These are phyloP conservation scores for Solanum boliviense DNA, from an alignment of 257 asterid species.

Conservation along the genomic window DNA sequence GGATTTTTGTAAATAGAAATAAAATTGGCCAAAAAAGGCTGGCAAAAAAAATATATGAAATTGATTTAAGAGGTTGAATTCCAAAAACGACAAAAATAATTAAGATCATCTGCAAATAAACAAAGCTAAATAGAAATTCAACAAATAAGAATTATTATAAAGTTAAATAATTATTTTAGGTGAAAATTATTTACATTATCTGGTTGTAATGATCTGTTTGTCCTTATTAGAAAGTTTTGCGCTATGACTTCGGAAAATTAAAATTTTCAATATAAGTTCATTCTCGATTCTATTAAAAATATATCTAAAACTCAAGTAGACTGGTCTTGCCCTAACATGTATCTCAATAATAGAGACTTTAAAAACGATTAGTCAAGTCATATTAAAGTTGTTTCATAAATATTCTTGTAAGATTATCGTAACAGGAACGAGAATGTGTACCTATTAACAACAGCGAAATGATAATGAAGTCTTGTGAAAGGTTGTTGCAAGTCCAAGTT, in stretches of 20 bases:
- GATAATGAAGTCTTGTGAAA: no score
- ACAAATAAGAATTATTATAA: neutral
- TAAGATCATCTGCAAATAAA: neutral
- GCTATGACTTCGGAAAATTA: no score
- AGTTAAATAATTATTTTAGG: neutral
- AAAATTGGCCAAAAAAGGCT: neutral
- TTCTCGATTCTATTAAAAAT: no score
- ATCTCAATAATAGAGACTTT: neutral
- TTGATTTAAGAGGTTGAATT: neutral
- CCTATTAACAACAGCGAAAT: fast-evolving
- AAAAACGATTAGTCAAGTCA: neutral
- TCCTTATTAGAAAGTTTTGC: neutral
- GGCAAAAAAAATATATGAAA: neutral
- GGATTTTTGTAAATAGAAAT: neutral
- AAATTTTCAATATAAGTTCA: no score
- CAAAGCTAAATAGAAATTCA: neutral
- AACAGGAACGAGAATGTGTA: no score
- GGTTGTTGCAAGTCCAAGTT: no score
- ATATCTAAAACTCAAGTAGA: neutral
- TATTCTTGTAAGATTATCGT: no score
- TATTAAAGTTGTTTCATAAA: neutral
- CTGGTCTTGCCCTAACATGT: neutral
- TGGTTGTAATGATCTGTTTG: neutral
- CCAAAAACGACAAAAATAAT: neutral
- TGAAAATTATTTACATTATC: neutral